phyloP scores from a whole-genome alignment of 139 green algal species.

The Tetradesmus obliquus region DNA sequence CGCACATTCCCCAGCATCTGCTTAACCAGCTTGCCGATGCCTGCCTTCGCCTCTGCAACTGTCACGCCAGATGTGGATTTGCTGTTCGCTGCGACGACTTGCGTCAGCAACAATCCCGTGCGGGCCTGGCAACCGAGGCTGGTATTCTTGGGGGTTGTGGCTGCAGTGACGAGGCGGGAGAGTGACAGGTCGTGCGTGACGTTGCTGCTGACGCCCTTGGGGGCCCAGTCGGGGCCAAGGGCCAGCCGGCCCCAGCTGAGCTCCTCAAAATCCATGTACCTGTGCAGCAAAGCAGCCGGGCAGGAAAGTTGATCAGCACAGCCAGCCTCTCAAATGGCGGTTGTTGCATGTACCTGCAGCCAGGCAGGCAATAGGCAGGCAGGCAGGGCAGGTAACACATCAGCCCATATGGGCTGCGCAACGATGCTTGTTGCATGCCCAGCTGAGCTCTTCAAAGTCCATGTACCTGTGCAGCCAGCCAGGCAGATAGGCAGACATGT shows the following conservation, averaged over 20 bases:
- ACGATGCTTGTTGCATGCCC: no score
- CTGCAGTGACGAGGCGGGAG: neutral
- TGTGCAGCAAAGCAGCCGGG: neutral
- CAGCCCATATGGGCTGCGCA: no score
- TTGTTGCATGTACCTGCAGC: no score
- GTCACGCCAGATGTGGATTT: neutral
- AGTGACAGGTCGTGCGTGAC: slow-evolving; percentile 37
- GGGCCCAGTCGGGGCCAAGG: slow-evolving; percentile 34
- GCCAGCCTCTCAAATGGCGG: no score
- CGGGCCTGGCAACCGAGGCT: neutral
- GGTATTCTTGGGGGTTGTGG: slow-evolving; percentile 10
- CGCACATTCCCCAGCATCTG: slow-evolving; percentile 37
- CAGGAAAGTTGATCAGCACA: no score
- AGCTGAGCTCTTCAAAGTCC: no score
- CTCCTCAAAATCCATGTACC: slow-evolving; percentile 35
- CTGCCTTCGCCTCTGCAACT: slow-evolving; percentile 9
- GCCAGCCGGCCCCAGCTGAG: slow-evolving; percentile 49
- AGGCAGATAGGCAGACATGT: no score
- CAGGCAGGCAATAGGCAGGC: no score
- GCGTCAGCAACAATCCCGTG: slow-evolving; percentile 8
- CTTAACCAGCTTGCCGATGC: neutral
- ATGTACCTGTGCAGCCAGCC: no score
- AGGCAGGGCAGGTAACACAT: no score
- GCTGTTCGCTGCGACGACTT: neutral
- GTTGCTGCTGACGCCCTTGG: neutral